Conservation (phyloP, 176 grass and related monocot genomes). For the Musa troglodytarum region DNA sequence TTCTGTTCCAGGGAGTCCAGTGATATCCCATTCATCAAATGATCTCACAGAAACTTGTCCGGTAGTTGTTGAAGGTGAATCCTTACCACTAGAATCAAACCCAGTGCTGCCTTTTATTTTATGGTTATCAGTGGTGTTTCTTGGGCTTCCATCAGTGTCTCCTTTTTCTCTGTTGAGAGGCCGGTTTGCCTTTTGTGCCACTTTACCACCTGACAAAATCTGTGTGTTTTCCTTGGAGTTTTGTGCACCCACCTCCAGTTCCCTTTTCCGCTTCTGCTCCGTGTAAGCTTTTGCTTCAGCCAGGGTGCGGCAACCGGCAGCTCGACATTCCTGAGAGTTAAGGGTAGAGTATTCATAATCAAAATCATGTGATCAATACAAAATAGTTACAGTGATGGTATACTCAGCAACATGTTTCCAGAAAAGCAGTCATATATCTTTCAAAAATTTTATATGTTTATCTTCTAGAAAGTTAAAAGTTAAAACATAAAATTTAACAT, state of each 20-base stretch:
- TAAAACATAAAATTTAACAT: no score
- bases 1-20: slow-evolving; percentile 77
- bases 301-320: slow-evolving; percentile 68
- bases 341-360: no score
- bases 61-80: slow-evolving; percentile 36
- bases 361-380: no score
- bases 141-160: slow-evolving; percentile 49
- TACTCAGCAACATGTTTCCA: no score
- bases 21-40: slow-evolving; percentile 91
- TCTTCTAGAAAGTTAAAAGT: no score
- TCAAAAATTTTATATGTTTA: no score
- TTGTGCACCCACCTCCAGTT: slow-evolving; percentile 45
- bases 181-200: slow-evolving; percentile 45
- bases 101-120: slow-evolving; percentile 46
- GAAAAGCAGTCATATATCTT: no score
- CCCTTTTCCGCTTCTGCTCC: slow-evolving; percentile 84
- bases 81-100: slow-evolving; percentile 45
- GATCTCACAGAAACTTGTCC: slow-evolving; percentile 33
- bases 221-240: slow-evolving; percentile 49
- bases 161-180: slow-evolving; percentile 40
- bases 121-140: slow-evolving; percentile 37
- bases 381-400: no score
- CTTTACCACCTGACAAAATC: slow-evolving; percentile 47
- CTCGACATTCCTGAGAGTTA: slow-evolving; percentile 62
- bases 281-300: slow-evolving; percentile 73